These are phyloP conservation scores for Xylariaceae sp. DNA, from an alignment of 2,329 filamentous ascomycete genomes.

Conservation along the genomic window DNA sequence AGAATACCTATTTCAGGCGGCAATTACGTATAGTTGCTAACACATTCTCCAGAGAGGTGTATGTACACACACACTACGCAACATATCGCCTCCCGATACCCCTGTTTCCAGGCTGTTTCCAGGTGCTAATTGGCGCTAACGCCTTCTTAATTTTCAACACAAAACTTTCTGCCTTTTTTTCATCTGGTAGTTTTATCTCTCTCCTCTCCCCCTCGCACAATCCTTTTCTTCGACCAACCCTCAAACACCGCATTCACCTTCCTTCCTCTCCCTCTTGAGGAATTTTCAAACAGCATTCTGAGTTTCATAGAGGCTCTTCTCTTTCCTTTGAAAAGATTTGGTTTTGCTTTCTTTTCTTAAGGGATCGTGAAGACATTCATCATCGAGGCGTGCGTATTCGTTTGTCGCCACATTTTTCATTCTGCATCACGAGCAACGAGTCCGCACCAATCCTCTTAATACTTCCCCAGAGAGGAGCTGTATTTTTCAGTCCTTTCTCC, in stretches of 20 bases:
- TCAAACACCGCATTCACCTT: conserved; percentile 25
- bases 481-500: conserved; percentile 2
- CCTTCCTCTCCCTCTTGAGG: conserved; percentile 17
- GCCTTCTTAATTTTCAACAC: conserved; percentile 27
- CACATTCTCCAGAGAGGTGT: not conserved
- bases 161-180: conserved; percentile 31
- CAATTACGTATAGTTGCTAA: not conserved
- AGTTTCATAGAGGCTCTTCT: conserved; percentile 38
- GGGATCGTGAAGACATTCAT: conserved; percentile 43
- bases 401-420: conserved; percentile 15
- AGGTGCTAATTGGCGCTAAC: conserved; percentile 18
- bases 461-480: conserved; percentile 18
- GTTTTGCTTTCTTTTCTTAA: conserved; percentile 45
- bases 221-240: conserved; percentile 26
- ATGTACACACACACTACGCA: not conserved
- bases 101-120: too few relatives aligned
- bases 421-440: conserved; percentile 9
- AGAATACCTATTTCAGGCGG: too few relatives aligned
- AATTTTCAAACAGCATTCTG: conserved; percentile 25
- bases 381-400: conserved; percentile 16
- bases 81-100: not conserved
- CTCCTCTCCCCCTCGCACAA: conserved; percentile 33
- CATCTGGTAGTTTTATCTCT: conserved; percentile 31
- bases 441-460: conserved; percentile 15
- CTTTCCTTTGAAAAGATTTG: conserved; percentile 49